Evolutionary conservation across 306 rosid species (phyloP), one percentile per base, ranked within the genome.

Genomic region (Cucurbita argyrosperma): DNA sequence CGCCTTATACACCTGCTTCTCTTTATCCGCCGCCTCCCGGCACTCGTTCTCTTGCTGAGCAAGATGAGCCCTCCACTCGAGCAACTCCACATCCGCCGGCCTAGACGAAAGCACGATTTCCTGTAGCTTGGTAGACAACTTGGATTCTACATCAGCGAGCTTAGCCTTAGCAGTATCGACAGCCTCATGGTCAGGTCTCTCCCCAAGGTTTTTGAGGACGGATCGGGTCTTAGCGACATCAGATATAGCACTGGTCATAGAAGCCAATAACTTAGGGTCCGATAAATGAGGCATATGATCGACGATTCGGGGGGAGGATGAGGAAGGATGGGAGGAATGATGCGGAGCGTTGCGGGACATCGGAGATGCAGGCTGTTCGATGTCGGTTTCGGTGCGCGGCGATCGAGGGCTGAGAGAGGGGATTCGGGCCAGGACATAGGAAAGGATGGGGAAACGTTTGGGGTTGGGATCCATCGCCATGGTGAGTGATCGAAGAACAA

Each of bases 211-310:
- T 6, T 70, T 78, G 37, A 94, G 95, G 5, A 91, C 84, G 10
- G 88, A 82, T 67, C 99, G 92, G 76, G 97, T 79, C 84, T 91
- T 92, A 23, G 95, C 63, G 52, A 94, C 99, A 40, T 94, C 99
- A 14, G 95, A 40, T 18, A 94, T 77, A 15, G 92, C 97, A 4
- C 80, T 83, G 40, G 87, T 87, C 99, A 94, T 94, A 38, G 97
- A 58, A 10, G 81, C 92, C 13, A 94, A 18, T 6, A 94, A 53
- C 49, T 79, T 80, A 2, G 97, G 97, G 77, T 91, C 87, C 0
- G 82, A 21, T 0, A 94, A 80, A 60, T 87, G 87, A 1, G 97
- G 99, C 97, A 85, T 79, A 49, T 76, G 76, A 38, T 83, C 83
- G 0, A 83, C 63, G 66, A 94, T 85, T 46, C 18, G 74, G 21